A percentile compares a stretch with the other conserved stretches of the same genome.
Evolutionary conservation across 1,139 yeast genomes (phyloP).

Genomic region (Keqinozyma sinolaborantium): DNA sequence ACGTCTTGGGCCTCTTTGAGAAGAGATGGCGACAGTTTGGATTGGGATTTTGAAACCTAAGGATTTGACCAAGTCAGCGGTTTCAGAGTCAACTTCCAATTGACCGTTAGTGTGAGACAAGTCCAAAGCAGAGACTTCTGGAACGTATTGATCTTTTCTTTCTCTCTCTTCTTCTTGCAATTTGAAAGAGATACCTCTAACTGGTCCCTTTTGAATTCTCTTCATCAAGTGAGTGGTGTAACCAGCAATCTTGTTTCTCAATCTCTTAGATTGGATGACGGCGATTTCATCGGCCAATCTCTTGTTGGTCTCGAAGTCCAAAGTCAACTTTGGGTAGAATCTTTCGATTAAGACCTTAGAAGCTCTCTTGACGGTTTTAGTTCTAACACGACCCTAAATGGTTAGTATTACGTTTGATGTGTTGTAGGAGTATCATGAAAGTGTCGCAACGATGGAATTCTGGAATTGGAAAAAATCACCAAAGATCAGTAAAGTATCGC

Average conservation of each 20-base stretch:
- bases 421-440: too few species aligned
- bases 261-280: conserved; percentile 98
- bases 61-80: conserved; percentile 93
- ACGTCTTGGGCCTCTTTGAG: conserved; percentile 93
- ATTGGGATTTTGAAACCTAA: conserved; percentile 96
- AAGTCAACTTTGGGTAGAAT: conserved; percentile 99
- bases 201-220: conserved; percentile 99
- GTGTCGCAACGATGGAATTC: too few species aligned
- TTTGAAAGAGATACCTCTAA: conserved; percentile 99
- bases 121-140: conserved; percentile 99
- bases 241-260: conserved; percentile 99
- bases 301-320: conserved; percentile 99
- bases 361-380: conserved; percentile 99
- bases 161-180: conserved; percentile 99
- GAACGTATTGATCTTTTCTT: conserved; percentile 99
- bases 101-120: conserved; percentile 94
- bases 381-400: conserved; percentile 92
- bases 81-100: conserved; percentile 97
- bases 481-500: too few species aligned
- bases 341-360: conserved; percentile 99
- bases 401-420: conserved; percentile 13
- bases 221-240: conserved; percentile 99
- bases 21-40: conserved; percentile 86
- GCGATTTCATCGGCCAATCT: conserved; percentile 98
- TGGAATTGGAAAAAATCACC: too few species aligned